Base-by-base conservation (phyloP, 805 yeast genomes). In the Huiozyma naganishii region DNA sequence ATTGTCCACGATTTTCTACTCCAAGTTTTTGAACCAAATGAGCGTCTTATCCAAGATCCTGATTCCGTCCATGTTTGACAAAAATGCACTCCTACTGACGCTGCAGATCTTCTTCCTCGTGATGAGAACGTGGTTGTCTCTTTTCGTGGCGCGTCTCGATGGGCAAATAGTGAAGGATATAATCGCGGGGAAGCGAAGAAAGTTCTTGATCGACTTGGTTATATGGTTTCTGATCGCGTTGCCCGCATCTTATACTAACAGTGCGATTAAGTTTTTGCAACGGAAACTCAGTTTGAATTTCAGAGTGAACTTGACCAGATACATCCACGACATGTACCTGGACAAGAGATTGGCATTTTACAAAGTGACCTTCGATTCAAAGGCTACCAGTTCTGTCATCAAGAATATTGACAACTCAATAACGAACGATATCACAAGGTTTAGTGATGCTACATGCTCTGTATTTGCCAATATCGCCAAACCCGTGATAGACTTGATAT, bases 231-330 rank as follows among this genome's bases (percentile, higher is more conserved):
- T 84, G 47, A 79, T 89, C 57, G 96, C 96, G 0, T 77, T 89
- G 48, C 97, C 97, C 2, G 95, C 96, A 0, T 80, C 92, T 3
- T 89, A 86, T 61, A 83, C 95, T 30, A 89, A 89, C 62, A 83
- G 95, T 40, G 88, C 90, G 45, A 89, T 89, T 58, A 84, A 83
- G 58, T 85, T 75, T 55, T 66, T 89, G 52, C 84, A 88, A 43
- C 76, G 80, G 55, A 73, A 85, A 52, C 67, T 89, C 46, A 78
- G 95, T 9, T 70, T 87, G 43, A 85, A 84, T 54, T 89, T 89
- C 68, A 77, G 97, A 69, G 81, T 92, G 1, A 80, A 80, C 50
- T 69, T 89, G 53, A 77, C 82, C 33, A 75, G 96, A 52, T 89
- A 89, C 61, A 76, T 89, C 52, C 96, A 89, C 64, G 97, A 89